Conservation (phyloP, 2,329 filamentous ascomycete genomes). For the Ophiostoma pallidulum region DNA sequence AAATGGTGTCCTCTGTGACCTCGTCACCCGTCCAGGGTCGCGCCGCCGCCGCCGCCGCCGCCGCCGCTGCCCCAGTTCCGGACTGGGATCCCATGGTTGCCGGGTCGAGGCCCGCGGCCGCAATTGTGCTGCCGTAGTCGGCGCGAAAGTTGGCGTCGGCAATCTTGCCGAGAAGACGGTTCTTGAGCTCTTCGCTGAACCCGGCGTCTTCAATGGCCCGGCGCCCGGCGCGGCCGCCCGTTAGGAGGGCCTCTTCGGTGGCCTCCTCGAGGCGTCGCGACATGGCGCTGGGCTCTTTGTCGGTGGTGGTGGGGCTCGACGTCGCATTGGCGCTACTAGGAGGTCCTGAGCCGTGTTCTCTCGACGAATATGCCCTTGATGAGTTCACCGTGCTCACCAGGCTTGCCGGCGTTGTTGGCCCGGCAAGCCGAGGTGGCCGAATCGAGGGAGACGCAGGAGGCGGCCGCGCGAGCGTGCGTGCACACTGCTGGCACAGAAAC, state of each 20-base stretch:
- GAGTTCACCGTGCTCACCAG: no score
- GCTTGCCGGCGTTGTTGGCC: not conserved
- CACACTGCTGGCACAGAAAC: constrained; percentile 8
- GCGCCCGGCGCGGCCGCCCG: constrained; percentile 49
- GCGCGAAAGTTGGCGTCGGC: constrained; percentile 45
- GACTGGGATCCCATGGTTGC: constrained; percentile 19
- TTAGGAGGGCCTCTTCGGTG: constrained; percentile 52
- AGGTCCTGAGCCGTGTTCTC: no score
- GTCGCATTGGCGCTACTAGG: no score
- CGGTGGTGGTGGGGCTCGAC: no score
- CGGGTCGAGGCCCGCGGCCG: constrained; percentile 30
- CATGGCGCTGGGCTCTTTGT: constrained; percentile 37
- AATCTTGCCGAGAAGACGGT: constrained; percentile 46
- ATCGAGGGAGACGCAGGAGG: not conserved
- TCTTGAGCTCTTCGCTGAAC: constrained; percentile 54
- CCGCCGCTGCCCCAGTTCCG: constrained; percentile 60
- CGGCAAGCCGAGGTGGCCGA: not conserved
- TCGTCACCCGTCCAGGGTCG: constrained; percentile 74
- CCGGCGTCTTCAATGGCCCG: constrained; percentile 52
- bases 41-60: constrained; percentile 50
- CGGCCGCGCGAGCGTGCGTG: not conserved
- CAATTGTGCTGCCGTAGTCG: constrained; percentile 39
- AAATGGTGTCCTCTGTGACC: constrained; percentile 59
- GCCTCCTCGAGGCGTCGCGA: constrained; percentile 50
- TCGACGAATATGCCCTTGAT: no score